Percentiles rank a stretch among this genome's conserved stretches.
These are phyloP conservation scores for Tricholomella constricta DNA, from an alignment of 768 basidiomycete species.

Conservation along the genomic window DNA sequence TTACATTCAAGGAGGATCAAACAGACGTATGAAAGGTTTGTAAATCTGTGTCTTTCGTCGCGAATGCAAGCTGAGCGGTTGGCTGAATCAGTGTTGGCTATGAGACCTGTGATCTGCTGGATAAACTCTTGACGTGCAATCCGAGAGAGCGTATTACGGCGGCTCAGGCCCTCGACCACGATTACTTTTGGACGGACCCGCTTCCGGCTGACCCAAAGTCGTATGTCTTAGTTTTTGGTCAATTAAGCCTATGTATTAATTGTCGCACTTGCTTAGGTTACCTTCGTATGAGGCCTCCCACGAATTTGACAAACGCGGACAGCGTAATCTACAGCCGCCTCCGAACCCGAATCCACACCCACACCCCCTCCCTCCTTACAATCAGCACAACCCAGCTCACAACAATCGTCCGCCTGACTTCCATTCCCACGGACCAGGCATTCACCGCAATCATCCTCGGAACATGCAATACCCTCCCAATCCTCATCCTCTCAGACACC, in stretches of 20 bases:
- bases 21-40: slow-evolving; percentile 60
- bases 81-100: slow-evolving; percentile 53
- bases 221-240: slow-evolving; percentile 40
- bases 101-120: slow-evolving; percentile 81
- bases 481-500: slow-evolving; percentile 31
- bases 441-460: slow-evolving; percentile 8
- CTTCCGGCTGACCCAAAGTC: slow-evolving; percentile 82
- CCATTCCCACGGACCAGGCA: neutral
- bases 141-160: slow-evolving; percentile 86
- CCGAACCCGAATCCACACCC: neutral
- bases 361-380: neutral
- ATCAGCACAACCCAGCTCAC: neutral
- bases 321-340: slow-evolving; percentile 20
- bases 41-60: slow-evolving; percentile 11
- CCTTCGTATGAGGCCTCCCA: slow-evolving; percentile 82
- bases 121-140: slow-evolving; percentile 80
- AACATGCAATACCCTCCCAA: slow-evolving; percentile 50
- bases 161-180: slow-evolving; percentile 82
- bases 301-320: slow-evolving; percentile 49
- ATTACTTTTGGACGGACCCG: slow-evolving; percentile 94
- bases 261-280: slow-evolving; percentile 42
- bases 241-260: neutral
- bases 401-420: slow-evolving; percentile 17
- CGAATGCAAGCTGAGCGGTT: slow-evolving; percentile 9
- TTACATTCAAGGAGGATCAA: slow-evolving; percentile 57